A percentile compares a stretch with the other conserved stretches of the same genome.
These are phyloP conservation scores for Penicillium flavigenum DNA, from an alignment of 495 filamentous ascomycete genomes.

Conservation along the genomic window DNA sequence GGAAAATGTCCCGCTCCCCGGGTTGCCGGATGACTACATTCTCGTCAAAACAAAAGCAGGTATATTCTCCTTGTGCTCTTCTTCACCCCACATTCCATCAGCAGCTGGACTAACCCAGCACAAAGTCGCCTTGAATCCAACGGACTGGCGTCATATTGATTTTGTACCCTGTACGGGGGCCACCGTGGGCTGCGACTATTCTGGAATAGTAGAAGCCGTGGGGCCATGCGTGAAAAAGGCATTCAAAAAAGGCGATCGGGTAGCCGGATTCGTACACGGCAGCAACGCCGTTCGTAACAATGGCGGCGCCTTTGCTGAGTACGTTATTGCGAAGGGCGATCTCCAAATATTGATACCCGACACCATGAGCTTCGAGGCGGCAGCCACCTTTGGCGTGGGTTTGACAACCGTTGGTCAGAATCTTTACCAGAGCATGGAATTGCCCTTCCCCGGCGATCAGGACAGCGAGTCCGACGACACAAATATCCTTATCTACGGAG, in stretches of 20 bases:
- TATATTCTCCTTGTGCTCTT: neutral
- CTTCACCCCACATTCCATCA: neutral
- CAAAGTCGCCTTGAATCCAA: conserved; percentile 53
- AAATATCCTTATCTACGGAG: conserved; percentile 45
- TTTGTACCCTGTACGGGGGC: conserved; percentile 22
- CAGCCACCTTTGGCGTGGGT: conserved; percentile 53
- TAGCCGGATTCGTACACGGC: conserved; percentile 51
- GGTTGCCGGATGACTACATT: conserved; percentile 39
- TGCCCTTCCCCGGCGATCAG: conserved; percentile 21
- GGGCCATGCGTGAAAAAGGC: conserved; percentile 42
- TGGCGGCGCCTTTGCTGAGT: conserved; percentile 56
- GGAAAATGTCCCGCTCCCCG: conserved; percentile 29
- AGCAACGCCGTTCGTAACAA: conserved; percentile 43
- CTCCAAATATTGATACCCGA: conserved; percentile 52
- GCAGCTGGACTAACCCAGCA: conserved; percentile 10
- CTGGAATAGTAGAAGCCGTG: conserved; percentile 54
- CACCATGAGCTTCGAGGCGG: conserved; percentile 48
- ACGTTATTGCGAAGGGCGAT: conserved; percentile 49
- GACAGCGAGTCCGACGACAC: conserved; percentile 4
- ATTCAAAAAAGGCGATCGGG: conserved; percentile 48
- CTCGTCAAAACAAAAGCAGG: conserved; percentile 45
- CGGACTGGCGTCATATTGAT: conserved; percentile 55
- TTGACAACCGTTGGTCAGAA: conserved; percentile 43
- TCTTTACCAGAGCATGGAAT: conserved; percentile 31
- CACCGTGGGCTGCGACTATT: conserved; percentile 55